phyloP scores from a whole-genome alignment of 306 rosid genomes.

The Rubus parviflorus region DNA sequence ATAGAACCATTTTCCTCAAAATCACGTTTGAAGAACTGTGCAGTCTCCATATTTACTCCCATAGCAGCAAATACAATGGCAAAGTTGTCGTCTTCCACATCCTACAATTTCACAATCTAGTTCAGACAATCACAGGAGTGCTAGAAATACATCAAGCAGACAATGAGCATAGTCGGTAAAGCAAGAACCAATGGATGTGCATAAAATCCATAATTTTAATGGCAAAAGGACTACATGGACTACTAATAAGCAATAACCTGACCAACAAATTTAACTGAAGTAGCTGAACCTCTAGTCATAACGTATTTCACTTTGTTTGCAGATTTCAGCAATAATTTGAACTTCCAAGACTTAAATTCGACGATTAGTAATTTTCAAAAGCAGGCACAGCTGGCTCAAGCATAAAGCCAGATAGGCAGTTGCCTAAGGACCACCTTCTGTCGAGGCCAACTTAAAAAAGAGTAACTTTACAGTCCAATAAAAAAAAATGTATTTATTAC shows the following conservation, averaged over 20 bases:
- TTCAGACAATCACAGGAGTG: background rate
- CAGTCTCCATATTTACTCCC: constrained; percentile 99
- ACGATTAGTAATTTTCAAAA: background rate
- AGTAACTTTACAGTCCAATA: background rate
- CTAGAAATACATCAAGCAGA: background rate
- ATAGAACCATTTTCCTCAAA: constrained; percentile 99
- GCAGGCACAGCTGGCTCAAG: background rate
- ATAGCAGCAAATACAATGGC: constrained; percentile 99
- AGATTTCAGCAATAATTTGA: background rate
- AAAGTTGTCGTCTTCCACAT: constrained; percentile 81
- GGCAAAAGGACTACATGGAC: background rate
- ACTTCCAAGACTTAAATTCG: background rate
- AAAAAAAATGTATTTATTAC: background rate
- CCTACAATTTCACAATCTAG: constrained; percentile 50
- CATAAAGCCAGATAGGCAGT: background rate
- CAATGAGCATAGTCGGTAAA: background rate
- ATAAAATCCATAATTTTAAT: background rate
- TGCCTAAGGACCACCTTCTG: background rate
- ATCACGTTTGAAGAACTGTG: constrained; percentile 98
- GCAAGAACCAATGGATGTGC: background rate
- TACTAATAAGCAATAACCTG: background rate
- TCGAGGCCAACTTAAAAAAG: too few species aligned
- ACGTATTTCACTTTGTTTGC: background rate
- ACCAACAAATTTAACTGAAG: background rate
- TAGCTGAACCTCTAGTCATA: background rate